These are phyloP conservation scores for Symbiotaphrina buchneri DNA, from an alignment of 495 filamentous ascomycete genomes.

Conservation along the genomic window DNA sequence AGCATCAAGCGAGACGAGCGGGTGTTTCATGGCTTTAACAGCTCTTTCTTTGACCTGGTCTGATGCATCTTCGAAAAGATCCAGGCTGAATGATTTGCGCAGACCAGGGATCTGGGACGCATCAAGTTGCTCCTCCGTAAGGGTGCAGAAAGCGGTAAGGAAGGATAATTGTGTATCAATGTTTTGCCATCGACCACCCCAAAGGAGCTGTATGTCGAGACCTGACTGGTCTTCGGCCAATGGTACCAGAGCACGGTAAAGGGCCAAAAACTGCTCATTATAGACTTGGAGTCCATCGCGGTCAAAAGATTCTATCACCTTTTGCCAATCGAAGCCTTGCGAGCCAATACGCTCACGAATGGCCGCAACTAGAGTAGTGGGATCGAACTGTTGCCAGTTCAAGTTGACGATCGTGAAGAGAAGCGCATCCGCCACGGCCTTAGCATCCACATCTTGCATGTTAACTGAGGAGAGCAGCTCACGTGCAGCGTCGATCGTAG, in stretches of 20 bases:
- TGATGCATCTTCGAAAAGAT: slow-evolving; percentile 54
- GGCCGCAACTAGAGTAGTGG: slow-evolving; percentile 48
- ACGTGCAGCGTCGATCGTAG: slow-evolving; percentile 25
- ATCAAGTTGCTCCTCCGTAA: slow-evolving; percentile 51
- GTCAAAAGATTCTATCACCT: slow-evolving; percentile 66
- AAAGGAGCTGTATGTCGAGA: slow-evolving; percentile 63
- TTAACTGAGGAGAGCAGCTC: slow-evolving; percentile 43
- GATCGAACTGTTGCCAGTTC: slow-evolving; percentile 40
- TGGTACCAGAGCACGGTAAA: slow-evolving; percentile 55
- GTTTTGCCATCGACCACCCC: slow-evolving; percentile 80
- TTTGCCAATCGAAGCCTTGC: slow-evolving; percentile 52
- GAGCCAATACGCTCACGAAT: slow-evolving; percentile 29
- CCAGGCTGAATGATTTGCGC: slow-evolving; percentile 48
- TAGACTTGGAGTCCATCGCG: slow-evolving; percentile 53
- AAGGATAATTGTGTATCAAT: slow-evolving; percentile 78
- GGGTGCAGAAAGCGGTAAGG: slow-evolving; percentile 53
- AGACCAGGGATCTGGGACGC: slow-evolving; percentile 62
- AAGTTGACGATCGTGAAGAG: slow-evolving; percentile 62
- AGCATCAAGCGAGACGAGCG: slow-evolving; percentile 72
- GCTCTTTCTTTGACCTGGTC: slow-evolving; percentile 46
- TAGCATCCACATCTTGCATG: slow-evolving; percentile 47
- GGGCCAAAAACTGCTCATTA: slow-evolving; percentile 50
- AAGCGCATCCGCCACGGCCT: slow-evolving; percentile 59
- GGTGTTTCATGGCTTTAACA: slow-evolving; percentile 55
- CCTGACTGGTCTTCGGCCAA: slow-evolving; percentile 35